Evolutionary conservation across 768 basidiomycete species (phyloP).

Genomic region (Crucibulum laeve): DNA sequence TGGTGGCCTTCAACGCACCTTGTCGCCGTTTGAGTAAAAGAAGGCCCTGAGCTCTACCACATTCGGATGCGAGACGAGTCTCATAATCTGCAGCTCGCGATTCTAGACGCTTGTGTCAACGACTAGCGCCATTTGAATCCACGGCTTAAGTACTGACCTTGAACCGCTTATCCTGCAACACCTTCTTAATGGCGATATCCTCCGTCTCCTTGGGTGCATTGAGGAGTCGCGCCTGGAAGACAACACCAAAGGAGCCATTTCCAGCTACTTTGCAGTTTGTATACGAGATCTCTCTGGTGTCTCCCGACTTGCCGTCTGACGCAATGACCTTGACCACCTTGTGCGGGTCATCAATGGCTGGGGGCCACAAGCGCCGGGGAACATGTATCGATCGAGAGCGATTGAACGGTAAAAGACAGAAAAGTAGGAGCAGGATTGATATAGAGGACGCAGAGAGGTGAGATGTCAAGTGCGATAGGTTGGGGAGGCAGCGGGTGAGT

Average conservation of each 20-base stretch:
- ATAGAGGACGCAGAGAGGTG: conserved; percentile 8
- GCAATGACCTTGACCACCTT: conserved; percentile 94
- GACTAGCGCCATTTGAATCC: background rate
- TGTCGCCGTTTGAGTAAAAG: conserved; percentile 99
- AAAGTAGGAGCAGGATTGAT: conserved; percentile 9
- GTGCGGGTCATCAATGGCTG: conserved; percentile 93
- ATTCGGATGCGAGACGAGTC: conserved; percentile 93
- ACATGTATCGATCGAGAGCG: conserved; percentile 29
- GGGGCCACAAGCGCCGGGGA: conserved; percentile 15
- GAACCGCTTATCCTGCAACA: conserved; percentile 99
- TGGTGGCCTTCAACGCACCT: conserved; percentile 53
- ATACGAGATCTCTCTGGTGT: conserved; percentile 85
- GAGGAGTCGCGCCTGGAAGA: conserved; percentile 91
- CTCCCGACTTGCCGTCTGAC: conserved; percentile 90
- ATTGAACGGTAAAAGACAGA: conserved; percentile 19
- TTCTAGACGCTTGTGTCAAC: conserved; percentile 51
- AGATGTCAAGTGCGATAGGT: conserved; percentile 17
- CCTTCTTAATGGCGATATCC: conserved; percentile 99
- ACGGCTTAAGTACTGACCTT: conserved; percentile 60
- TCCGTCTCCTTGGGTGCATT: conserved; percentile 58
- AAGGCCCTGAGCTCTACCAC: conserved; percentile 97
- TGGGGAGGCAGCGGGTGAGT: conserved; percentile 21
- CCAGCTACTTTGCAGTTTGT: conserved; percentile 98
- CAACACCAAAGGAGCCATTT: conserved; percentile 98
- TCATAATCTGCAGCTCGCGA: conserved; percentile 99